A percentile compares a stretch with the other conserved stretches of the same genome.
Evolutionary conservation across 345 rosid genomes (phyloP).

Genomic region (Psidium friedrichsthalianum): DNA sequence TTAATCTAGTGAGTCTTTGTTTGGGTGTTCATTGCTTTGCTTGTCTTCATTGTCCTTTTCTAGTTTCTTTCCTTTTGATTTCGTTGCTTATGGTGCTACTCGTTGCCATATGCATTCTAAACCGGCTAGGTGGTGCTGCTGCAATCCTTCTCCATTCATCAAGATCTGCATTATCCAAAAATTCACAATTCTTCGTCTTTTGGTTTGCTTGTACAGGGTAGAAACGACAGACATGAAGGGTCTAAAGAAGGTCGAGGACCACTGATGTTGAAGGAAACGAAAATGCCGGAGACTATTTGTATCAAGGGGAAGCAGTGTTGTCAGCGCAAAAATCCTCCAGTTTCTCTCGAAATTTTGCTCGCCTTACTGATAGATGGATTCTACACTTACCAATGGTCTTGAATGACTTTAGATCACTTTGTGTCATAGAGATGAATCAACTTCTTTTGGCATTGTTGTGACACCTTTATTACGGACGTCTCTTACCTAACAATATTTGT

Average conservation of each 20-base stretch:
- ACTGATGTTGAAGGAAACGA: not conserved
- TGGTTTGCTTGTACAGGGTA: constrained; percentile 11
- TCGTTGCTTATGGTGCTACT: not conserved
- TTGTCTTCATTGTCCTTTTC: not conserved
- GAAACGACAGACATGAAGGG: constrained; percentile 46
- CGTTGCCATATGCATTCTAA: not conserved
- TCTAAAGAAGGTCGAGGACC: constrained; percentile 38
- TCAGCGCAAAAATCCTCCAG: not conserved
- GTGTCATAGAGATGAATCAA: not conserved
- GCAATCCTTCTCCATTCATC: not conserved
- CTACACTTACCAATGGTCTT: not conserved
- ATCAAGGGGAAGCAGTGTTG: not conserved
- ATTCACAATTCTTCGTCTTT: not conserved
- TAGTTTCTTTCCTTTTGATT: not conserved
- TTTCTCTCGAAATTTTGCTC: not conserved
- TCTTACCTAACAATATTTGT: not conserved
- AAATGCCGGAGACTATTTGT: not conserved
- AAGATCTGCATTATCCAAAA: not conserved
- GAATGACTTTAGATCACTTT: not conserved
- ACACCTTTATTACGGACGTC: not conserved
- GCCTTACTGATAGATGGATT: not conserved
- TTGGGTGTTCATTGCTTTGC: not conserved
- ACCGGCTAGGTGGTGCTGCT: not conserved
- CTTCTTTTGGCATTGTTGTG: not conserved
- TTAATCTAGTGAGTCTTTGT: not conserved